phyloP scores from a whole-genome alignment of 306 rosid species.

The Hylodesmum podocarpum region DNA sequence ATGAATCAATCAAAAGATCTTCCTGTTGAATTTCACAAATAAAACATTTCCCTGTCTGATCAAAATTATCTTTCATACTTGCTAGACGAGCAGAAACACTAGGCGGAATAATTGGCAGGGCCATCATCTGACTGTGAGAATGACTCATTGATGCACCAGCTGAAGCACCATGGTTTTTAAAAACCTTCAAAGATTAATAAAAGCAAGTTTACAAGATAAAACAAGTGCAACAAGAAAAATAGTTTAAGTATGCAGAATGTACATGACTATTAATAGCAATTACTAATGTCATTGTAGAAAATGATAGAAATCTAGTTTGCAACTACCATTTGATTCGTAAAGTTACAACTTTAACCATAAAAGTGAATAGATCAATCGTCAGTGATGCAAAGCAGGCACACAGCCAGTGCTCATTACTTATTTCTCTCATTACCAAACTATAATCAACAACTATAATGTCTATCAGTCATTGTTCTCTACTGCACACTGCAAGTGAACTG shows the following conservation, averaged over 20 bases:
- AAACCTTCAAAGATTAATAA: constrained; percentile 49
- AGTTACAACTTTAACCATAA: background rate
- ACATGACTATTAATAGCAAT: constrained; percentile 2
- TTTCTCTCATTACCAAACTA: background rate
- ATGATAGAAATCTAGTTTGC: background rate
- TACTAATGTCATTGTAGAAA: background rate
- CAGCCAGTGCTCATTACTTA: background rate
- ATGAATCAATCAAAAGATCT: constrained; percentile 58
- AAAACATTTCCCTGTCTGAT: constrained; percentile 57
- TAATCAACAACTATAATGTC: background rate
- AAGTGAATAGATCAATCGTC: background rate
- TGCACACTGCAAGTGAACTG: background rate
- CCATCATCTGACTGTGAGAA: constrained; percentile 85
- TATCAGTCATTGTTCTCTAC: background rate
- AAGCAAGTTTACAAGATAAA: constrained; percentile 9
- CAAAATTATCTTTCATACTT: constrained; percentile 57
- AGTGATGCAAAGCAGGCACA: background rate
- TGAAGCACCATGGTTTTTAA: constrained; percentile 82
- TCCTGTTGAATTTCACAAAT: constrained; percentile 52
- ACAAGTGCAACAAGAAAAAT: constrained; percentile 1
- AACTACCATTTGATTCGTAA: background rate
- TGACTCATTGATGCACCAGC: constrained; percentile 88
- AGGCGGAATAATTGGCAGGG: constrained; percentile 74
- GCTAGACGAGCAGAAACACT: constrained; percentile 57
- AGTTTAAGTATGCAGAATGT: background rate